A percentile compares a stretch with the other conserved stretches of the same genome.
Evolutionary conservation across 257 asterid species (phyloP).

Genomic region (Solanum sejunctum): DNA sequence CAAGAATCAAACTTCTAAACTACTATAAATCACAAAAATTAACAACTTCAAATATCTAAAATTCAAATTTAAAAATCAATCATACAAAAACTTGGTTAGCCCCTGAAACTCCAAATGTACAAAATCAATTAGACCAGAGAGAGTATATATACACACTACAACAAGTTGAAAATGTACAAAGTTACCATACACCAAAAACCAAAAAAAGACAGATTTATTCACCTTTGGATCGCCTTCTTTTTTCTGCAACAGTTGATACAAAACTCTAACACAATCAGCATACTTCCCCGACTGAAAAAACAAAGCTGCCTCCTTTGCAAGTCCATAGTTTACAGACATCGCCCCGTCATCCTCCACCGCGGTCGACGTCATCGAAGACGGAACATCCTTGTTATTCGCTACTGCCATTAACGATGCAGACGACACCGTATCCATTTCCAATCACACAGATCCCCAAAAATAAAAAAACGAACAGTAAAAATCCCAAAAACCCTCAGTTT

Average conservation of each 20-base stretch:
- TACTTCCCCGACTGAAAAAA: conserved; percentile 69
- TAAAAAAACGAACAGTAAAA: not conserved
- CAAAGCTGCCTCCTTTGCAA: conserved; percentile 76
- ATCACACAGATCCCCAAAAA: conserved; percentile 31
- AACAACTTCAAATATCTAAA: not conserved
- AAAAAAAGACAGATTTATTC: not conserved
- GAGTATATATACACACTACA: not conserved
- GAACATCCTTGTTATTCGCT: conserved; percentile 12
- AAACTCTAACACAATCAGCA: conserved; percentile 44
- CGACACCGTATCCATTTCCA: conserved; percentile 49
- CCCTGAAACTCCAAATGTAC: not conserved
- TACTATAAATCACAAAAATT: not conserved
- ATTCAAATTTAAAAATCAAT: not conserved
- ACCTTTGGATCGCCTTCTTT: conserved; percentile 83
- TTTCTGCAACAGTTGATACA: conserved; percentile 53
- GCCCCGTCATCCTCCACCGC: conserved; percentile 44
- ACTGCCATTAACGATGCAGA: conserved; percentile 22
- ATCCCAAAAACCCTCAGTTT: conserved; percentile 23
- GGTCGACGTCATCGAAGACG: conserved; percentile 8
- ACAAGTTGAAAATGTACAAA: not conserved
- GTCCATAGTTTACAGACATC: conserved; percentile 45
- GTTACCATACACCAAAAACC: not conserved
- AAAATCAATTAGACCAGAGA: not conserved
- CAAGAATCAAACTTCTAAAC: not conserved
- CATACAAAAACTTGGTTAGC: not conserved